phyloP scores from a whole-genome alignment of 257 asterid genomes.

The Nicotiana tomentosiformis region DNA sequence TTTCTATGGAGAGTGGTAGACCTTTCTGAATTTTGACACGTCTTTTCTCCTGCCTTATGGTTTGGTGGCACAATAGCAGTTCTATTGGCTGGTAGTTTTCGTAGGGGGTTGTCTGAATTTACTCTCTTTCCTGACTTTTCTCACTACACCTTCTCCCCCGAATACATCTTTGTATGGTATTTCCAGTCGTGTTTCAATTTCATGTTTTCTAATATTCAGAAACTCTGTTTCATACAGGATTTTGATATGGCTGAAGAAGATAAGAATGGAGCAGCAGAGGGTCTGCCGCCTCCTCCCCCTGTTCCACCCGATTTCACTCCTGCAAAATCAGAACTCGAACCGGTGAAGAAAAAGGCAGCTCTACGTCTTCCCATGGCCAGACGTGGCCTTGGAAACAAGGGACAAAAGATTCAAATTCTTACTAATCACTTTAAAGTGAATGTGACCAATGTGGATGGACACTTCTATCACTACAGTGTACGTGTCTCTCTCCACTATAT shows the following conservation, averaged over 20 bases:
- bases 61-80: neutral
- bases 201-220: neutral
- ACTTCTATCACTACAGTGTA: conserved; percentile 92
- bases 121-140: neutral
- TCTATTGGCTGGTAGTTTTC: neutral
- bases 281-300: conserved; percentile 86
- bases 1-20: neutral
- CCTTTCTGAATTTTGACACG: neutral
- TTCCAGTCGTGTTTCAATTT: neutral
- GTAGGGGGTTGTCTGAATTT: neutral
- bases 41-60: neutral
- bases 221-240: neutral
- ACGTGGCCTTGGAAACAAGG: conserved; percentile 66
- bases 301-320: conserved; percentile 68
- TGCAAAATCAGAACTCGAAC: conserved; percentile 35
- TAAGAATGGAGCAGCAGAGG: conserved; percentile 45
- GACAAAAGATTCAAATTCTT: conserved; percentile 61
- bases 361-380: conserved; percentile 71
- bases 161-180: neutral
- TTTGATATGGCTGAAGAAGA: conserved; percentile 20
- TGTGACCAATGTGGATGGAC: conserved; percentile 60
- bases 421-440: conserved; percentile 88
- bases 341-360: conserved; percentile 41
- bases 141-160: neutral
- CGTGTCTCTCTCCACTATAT: neutral